A percentile compares a stretch with the other conserved stretches of the same genome.
phyloP scores from a whole-genome alignment of 208 protist species.

The Leishmania braziliensis region DNA sequence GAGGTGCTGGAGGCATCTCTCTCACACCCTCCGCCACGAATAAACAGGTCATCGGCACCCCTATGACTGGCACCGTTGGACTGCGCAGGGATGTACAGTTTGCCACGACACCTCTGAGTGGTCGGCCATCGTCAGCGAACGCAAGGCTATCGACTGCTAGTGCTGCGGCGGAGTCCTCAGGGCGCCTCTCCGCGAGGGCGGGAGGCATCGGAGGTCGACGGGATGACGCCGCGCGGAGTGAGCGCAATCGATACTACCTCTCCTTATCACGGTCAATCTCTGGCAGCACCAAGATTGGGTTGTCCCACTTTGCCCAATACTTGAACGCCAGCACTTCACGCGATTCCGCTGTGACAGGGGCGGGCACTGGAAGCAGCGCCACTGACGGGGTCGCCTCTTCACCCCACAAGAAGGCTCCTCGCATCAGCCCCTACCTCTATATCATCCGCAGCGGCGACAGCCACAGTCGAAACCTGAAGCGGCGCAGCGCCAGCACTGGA shows the following conservation, averaged over 20 bases:
- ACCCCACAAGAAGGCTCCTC: neutral
- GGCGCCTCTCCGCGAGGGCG: neutral
- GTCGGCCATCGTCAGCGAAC: neutral
- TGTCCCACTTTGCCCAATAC: constrained; percentile 17
- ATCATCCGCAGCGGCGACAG: constrained; percentile 3
- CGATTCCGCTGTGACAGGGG: neutral
- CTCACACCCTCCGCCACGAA: neutral
- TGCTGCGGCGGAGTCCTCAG: neutral
- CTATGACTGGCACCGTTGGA: neutral
- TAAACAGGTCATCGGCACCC: neutral
- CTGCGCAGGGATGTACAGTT: neutral
- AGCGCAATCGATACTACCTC: constrained; percentile 10
- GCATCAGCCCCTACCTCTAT: constrained; percentile 10
- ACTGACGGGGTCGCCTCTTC: neutral
- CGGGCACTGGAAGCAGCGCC: neutral
- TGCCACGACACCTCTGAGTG: neutral
- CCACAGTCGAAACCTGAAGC: neutral
- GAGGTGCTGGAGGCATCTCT: neutral
- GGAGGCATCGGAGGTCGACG: neutral
- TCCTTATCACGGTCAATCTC: constrained; percentile 2
- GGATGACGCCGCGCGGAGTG: neutral
- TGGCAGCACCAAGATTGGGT: neutral
- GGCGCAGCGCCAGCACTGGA: constrained; percentile 5
- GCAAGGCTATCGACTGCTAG: neutral
- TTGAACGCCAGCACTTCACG: constrained; percentile 7